phyloP scores from a whole-genome alignment of 148 eudicot species.

The Rhododendron ovatum region DNA sequence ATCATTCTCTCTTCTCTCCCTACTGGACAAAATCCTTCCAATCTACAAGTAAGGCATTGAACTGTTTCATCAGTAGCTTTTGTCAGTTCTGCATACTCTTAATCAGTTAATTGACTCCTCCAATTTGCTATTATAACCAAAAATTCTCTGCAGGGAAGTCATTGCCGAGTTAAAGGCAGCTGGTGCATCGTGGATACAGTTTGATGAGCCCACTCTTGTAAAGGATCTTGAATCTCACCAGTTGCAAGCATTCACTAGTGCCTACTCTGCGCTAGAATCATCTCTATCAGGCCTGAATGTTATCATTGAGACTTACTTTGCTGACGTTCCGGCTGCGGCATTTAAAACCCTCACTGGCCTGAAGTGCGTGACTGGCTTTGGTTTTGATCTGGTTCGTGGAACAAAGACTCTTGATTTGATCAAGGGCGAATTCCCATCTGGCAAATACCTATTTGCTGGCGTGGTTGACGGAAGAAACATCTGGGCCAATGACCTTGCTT shows the following conservation, averaged over 20 bases:
- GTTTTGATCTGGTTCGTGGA: constrained; percentile 89
- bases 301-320: constrained; percentile 81
- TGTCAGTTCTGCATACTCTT: background rate
- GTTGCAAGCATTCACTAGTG: constrained; percentile 75
- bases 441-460: constrained; percentile 90
- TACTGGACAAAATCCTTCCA: constrained; percentile 73
- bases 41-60: constrained; percentile 63
- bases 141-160: constrained; percentile 64
- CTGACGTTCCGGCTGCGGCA: constrained; percentile 76
- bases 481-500: constrained; percentile 88
- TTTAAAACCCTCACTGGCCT: constrained; percentile 65
- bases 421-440: constrained; percentile 70
- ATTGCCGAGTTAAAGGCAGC: constrained; percentile 81
- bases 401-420: constrained; percentile 72
- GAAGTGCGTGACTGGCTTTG: constrained; percentile 72
- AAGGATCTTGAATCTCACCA: constrained; percentile 80
- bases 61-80: too few relatives aligned
- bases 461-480: constrained; percentile 96
- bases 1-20: constrained; percentile 71
- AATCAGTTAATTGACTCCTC: background rate
- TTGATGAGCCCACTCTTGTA: constrained; percentile 84
- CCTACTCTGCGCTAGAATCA: constrained; percentile 70
- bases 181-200: constrained; percentile 91
- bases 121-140: background rate
- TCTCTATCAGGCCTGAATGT: constrained; percentile 66